phyloP scores from a whole-genome alignment of 495 filamentous ascomycete species.

The Tetracladium marchalianum region DNA sequence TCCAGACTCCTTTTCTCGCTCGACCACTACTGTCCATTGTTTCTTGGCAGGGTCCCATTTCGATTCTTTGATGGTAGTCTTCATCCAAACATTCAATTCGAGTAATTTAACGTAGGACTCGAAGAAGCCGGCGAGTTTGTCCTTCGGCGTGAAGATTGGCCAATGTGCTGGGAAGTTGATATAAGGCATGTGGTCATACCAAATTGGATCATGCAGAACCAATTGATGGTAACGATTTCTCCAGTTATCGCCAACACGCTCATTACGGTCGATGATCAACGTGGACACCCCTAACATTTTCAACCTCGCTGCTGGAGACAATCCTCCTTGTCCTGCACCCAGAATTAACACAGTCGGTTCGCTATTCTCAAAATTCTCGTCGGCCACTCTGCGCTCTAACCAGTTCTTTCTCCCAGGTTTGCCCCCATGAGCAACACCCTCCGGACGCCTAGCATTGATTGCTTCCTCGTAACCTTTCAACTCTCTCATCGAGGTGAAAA shows the following conservation, averaged over 20 bases:
- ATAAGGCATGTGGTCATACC: slow-evolving; percentile 58
- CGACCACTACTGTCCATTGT: slow-evolving; percentile 45
- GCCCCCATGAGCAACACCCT: slow-evolving; percentile 29
- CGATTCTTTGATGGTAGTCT: slow-evolving; percentile 28
- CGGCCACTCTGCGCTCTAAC: slow-evolving; percentile 40
- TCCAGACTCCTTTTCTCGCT: slow-evolving; percentile 28
- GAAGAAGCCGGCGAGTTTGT: slow-evolving; percentile 63
- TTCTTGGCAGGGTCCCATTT: slow-evolving; percentile 36
- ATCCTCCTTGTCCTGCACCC: slow-evolving; percentile 32
- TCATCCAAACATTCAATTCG: slow-evolving; percentile 59
- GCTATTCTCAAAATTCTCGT: slow-evolving; percentile 38
- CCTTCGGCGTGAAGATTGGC: slow-evolving; percentile 56
- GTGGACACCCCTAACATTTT: slow-evolving; percentile 47
- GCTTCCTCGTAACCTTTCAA: slow-evolving; percentile 40
- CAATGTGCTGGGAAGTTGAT: slow-evolving; percentile 50
- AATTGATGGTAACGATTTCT: slow-evolving; percentile 37
- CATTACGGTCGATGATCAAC: slow-evolving; percentile 50
- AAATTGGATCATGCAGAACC: slow-evolving; percentile 57
- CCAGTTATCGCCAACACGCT: slow-evolving; percentile 61
- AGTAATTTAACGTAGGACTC: slow-evolving; percentile 52
- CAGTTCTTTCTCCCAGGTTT: slow-evolving; percentile 34
- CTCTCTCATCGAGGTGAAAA: slow-evolving; percentile 44
- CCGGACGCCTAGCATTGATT: slow-evolving; percentile 30
- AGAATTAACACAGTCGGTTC: slow-evolving; percentile 51
- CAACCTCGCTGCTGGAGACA: slow-evolving; percentile 49